Evolutionary conservation across 2,329 filamentous ascomycete species (phyloP), one percentile per base, ranked within the genome.

Genomic region (Fusarium xyrophilum): DNA sequence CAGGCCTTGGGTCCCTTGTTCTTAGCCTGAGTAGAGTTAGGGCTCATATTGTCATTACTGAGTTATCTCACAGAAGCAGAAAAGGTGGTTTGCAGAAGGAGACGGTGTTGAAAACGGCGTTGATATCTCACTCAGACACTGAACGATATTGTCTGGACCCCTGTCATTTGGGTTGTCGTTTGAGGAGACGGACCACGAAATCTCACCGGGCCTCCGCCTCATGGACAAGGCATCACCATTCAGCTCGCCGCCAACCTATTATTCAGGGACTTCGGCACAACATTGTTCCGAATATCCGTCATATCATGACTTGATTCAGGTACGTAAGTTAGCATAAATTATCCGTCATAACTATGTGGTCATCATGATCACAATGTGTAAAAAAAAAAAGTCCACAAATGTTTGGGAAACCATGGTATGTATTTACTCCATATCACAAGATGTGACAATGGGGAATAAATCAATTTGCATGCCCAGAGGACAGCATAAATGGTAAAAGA

Each of bases 1-100:
- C 83, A 85, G 43, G 83, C 83, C 67, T 82, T 81, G 6, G 83
- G 83, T 15, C 83, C 83, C 64, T 81, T 83, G 68, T 75, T 76
- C 46, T 73, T 72, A 17, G 69, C 56, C 58, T 78, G 70, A 53
- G 58, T 52, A 36, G 43, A 33, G 30, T 48, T 57, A 44, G 62
- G 59, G 50, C 59, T 72, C 72, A 74, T 74, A 43, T 57, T 68
- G 65, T 59, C 64, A 71, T 64, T 52, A 35, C 36, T 60, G 63
- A 54, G 43, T 47, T 65, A 59, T 62, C 58, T 60, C 30, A 47
- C 36, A 44, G 35, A 48, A 60, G 36, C 56, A 53, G 42, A 52
- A 58, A 53, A 46, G 56, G 56, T 65, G 33, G 61, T 64, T 70
- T 71, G 66, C 32, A 62, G 60, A 68, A 68, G 62, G 69, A 69